Evolutionary conservation across 2,329 filamentous ascomycete genomes (phyloP).

Genomic region (Aureobasidium musti): DNA sequence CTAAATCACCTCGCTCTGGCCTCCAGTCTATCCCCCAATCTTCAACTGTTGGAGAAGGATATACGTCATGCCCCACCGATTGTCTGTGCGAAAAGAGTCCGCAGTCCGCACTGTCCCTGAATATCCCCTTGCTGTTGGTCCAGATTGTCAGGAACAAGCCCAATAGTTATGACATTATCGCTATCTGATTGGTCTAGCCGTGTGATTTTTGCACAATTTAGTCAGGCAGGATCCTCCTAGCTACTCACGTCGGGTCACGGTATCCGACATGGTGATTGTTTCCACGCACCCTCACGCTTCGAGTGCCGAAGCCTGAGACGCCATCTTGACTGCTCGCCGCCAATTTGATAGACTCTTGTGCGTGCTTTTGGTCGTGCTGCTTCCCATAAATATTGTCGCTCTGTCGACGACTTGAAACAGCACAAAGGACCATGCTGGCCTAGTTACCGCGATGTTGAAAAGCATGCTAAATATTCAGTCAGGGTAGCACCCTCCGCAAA

Average conservation of each 20-base stretch:
- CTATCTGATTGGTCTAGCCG: not conserved
- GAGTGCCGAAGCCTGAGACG: no score
- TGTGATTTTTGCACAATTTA: not conserved
- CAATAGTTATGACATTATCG: not conserved
- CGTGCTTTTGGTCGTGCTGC: not conserved
- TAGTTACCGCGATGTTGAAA: not conserved
- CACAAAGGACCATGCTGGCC: not conserved
- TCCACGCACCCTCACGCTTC: not conserved
- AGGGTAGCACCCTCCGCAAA: not conserved
- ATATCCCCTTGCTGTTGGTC: constrained; percentile 10
- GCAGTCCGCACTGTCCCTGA: not conserved
- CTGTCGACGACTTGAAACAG: not conserved
- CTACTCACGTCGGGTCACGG: not conserved
- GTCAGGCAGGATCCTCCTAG: not conserved
- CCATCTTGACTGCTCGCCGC: no score
- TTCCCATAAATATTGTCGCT: not conserved
- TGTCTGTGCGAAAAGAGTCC: constrained; percentile 11
- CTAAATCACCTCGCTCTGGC: not conserved
- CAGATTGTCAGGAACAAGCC: not conserved
- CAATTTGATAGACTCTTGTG: not conserved
- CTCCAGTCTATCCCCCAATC: not conserved
- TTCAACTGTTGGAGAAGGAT: not conserved
- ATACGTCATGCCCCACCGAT: constrained; percentile 18
- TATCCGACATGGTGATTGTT: not conserved
- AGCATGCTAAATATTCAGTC: no score